Percentiles rank a stretch among this genome's conserved stretches.
Evolutionary conservation across 768 basidiomycete species (phyloP).

Genomic region (Nidularia sp.): DNA sequence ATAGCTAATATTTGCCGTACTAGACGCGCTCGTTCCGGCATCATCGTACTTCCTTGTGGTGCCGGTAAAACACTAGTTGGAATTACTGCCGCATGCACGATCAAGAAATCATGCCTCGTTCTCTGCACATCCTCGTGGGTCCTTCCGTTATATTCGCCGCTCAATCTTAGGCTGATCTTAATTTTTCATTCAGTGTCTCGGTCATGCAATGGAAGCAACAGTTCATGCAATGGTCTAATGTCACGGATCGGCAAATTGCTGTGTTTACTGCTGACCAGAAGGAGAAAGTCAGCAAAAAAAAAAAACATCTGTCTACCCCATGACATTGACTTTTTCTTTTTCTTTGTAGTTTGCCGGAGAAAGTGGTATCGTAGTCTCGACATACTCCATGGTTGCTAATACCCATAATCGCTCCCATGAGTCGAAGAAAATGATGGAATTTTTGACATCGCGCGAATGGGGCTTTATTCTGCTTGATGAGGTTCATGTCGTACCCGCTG

Average conservation of each 20-base stretch:
- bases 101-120: constrained; percentile 98
- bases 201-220: constrained; percentile 99
- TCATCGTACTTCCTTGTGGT: constrained; percentile 97
- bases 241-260: constrained; percentile 93
- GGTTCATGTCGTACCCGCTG: constrained; percentile 70
- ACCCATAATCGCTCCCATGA: constrained; percentile 98
- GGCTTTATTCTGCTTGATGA: constrained; percentile 97
- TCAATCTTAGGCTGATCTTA: constrained; percentile 4
- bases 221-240: constrained; percentile 98
- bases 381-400: constrained; percentile 99
- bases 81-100: constrained; percentile 98
- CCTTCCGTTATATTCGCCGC: constrained; percentile 1
- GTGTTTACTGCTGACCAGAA: constrained; percentile 98
- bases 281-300: constrained; percentile 70
- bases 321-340: background rate
- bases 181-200: constrained; percentile 52
- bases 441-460: constrained; percentile 97
- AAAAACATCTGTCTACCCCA: background rate
- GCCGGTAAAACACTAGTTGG: constrained; percentile 99
- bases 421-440: constrained; percentile 99
- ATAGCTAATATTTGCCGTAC: no score
- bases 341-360: constrained; percentile 84
- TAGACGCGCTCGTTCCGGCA: constrained; percentile 88
- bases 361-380: constrained; percentile 97
- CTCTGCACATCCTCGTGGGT: constrained; percentile 95